Evolutionary conservation across 495 filamentous ascomycete species (phyloP).

Genomic region (Pyronema domesticum): DNA sequence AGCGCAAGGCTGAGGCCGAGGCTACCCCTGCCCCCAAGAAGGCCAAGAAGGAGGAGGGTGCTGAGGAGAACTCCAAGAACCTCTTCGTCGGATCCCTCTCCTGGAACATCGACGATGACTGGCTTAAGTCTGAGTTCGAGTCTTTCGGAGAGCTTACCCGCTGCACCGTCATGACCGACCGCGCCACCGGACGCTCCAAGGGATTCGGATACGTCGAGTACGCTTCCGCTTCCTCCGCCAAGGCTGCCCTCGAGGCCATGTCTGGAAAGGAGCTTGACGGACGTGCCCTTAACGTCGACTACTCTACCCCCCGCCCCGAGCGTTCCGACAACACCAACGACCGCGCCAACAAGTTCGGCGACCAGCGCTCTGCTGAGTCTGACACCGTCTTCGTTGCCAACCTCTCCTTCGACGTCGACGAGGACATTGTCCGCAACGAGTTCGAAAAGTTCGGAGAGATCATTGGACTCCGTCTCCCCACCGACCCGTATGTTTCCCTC

Average conservation of each 20-base stretch:
- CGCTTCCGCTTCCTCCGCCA: constrained; percentile 44
- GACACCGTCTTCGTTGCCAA: constrained; percentile 93
- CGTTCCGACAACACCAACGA: constrained; percentile 39
- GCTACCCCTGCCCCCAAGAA: constrained; percentile 53
- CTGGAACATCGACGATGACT: constrained; percentile 88
- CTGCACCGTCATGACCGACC: constrained; percentile 69
- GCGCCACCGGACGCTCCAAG: constrained; percentile 64
- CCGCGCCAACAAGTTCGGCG: constrained; percentile 62
- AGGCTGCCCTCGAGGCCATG: constrained; percentile 64
- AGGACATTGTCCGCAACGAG: constrained; percentile 53
- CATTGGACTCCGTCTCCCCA: constrained; percentile 70
- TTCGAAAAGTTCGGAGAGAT: constrained; percentile 58
- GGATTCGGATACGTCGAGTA: constrained; percentile 98
- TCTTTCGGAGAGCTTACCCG: constrained; percentile 58
- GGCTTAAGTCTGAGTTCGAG: constrained; percentile 73
- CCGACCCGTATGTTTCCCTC: constrained; percentile 43
- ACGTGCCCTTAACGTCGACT: constrained; percentile 77
- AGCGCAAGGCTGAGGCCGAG: constrained; percentile 70
- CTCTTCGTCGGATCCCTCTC: constrained; percentile 89
- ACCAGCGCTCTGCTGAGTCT: constrained; percentile 51
- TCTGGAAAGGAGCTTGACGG: constrained; percentile 66
- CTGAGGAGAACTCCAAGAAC: constrained; percentile 44
- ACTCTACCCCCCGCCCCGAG: constrained; percentile 49
- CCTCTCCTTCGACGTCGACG: constrained; percentile 64
- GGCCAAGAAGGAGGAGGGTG: constrained; percentile 35